phyloP scores from a whole-genome alignment of 768 basidiomycete species.

The Mycena galopus region DNA sequence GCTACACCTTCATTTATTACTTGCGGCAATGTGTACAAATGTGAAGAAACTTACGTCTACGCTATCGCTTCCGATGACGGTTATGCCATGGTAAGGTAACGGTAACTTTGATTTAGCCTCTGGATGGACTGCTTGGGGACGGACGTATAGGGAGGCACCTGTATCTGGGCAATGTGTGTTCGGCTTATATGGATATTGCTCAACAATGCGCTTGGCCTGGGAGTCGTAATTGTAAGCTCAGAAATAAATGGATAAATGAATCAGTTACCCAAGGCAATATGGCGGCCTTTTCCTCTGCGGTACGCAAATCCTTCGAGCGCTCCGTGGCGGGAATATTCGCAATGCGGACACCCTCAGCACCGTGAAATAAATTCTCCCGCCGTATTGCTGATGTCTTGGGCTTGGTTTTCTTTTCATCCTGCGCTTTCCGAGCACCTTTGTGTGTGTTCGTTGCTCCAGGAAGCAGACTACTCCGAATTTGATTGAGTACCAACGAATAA shows the following conservation, averaged over 20 bases:
- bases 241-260: not conserved
- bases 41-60: too few relatives aligned
- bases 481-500: not conserved
- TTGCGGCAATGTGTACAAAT: too few relatives aligned
- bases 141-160: too few relatives aligned
- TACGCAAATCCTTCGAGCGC: conserved; percentile 17
- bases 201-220: not conserved
- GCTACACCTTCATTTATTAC: too few relatives aligned
- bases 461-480: not conserved
- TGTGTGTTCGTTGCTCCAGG: conserved; percentile 1
- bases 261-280: conserved; percentile 15
- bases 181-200: not conserved
- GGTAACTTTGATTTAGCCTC: too few relatives aligned
- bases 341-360: not conserved
- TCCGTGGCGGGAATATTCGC: not conserved
- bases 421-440: conserved; percentile 1
- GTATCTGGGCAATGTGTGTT: too few relatives aligned
- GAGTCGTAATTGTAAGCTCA: too few relatives aligned
- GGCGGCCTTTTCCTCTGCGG: conserved; percentile 5
- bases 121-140: too few relatives aligned
- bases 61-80: too few relatives aligned
- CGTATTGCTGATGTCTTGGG: not conserved
- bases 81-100: too few relatives aligned
- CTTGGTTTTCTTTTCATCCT: not conserved
- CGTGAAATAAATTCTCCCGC: conserved; percentile 3